phyloP scores from a whole-genome alignment of 306 rosid genomes.

The Sesbania bispinosa region DNA sequence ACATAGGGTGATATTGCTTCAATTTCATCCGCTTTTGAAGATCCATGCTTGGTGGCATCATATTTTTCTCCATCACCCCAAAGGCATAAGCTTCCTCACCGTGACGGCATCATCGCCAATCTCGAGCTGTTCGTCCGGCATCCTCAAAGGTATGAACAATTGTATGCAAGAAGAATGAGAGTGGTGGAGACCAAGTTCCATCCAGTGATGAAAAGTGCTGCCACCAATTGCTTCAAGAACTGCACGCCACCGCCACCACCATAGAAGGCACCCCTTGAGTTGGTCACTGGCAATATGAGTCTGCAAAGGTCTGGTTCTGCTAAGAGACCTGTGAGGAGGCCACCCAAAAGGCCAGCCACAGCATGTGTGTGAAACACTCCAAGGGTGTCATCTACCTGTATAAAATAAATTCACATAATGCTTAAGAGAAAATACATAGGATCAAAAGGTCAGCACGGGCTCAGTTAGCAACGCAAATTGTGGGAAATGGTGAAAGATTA shows the following conservation, averaged over 20 bases:
- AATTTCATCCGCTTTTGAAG: not conserved
- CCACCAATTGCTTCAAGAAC: conserved; percentile 18
- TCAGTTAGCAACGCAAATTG: too few relatives aligned
- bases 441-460: too few relatives aligned
- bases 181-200: conserved; percentile 28
- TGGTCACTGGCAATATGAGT: conserved; percentile 12
- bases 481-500: too few relatives aligned
- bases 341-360: conserved; percentile 25
- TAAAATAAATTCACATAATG: not conserved
- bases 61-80: conserved; percentile 28
- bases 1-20: not conserved
- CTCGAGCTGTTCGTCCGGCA: conserved; percentile 12
- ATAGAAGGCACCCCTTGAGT: conserved; percentile 25
- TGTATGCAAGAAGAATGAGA: conserved; percentile 20
- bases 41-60: conserved; percentile 19
- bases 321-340: conserved; percentile 18
- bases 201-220: conserved; percentile 3
- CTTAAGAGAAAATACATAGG: not conserved
- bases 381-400: conserved; percentile 22
- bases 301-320: conserved; percentile 27
- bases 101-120: conserved; percentile 17
- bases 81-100: conserved; percentile 28
- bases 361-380: conserved; percentile 30
- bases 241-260: not conserved
- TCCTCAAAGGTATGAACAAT: conserved; percentile 20